These are phyloP conservation scores for Penicillium concentricum DNA, from an alignment of 2,329 filamentous ascomycete species.

Conservation along the genomic window DNA sequence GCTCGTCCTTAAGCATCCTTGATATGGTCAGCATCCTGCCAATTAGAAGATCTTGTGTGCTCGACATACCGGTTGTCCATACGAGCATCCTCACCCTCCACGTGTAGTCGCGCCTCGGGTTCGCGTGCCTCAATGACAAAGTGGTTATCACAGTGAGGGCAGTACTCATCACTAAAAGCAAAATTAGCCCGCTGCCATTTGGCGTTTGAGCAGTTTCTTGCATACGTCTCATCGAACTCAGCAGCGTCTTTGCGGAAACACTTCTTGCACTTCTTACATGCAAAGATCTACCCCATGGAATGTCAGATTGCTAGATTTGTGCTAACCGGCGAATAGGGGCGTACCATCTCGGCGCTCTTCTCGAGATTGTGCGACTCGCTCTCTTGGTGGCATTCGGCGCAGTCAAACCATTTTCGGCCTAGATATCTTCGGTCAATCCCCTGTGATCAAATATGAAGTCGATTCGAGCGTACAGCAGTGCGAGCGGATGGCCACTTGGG, in stretches of 20 bases:
- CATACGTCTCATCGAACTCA: constrained; percentile 80
- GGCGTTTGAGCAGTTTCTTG: background rate
- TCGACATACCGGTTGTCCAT: constrained; percentile 65
- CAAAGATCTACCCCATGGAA: constrained; percentile 59
- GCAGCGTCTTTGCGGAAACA: constrained; percentile 91
- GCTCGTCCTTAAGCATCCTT: constrained; percentile 88
- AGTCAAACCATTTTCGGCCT: constrained; percentile 99
- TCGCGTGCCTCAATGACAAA: constrained; percentile 87
- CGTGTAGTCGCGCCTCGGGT: constrained; percentile 75
- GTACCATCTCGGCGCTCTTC: constrained; percentile 77
- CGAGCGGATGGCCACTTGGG: constrained; percentile 92
- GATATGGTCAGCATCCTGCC: constrained; percentile 11
- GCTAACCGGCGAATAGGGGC: background rate
- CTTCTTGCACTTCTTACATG: constrained; percentile 99
- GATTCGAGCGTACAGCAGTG: constrained; percentile 72
- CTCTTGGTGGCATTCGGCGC: constrained; percentile 88
- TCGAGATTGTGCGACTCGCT: constrained; percentile 72
- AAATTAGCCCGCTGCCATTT: constrained; percentile 1
- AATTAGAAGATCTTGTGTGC: background rate
- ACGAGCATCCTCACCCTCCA: constrained; percentile 88
- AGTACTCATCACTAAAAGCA: constrained; percentile 79
- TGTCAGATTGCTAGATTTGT: constrained; percentile 3
- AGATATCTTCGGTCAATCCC: constrained; percentile 11
- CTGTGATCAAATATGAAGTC: background rate
- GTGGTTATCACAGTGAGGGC: constrained; percentile 98